Conservation (phyloP, 2,329 filamentous ascomycete species). For the Nemania bipapillata region DNA sequence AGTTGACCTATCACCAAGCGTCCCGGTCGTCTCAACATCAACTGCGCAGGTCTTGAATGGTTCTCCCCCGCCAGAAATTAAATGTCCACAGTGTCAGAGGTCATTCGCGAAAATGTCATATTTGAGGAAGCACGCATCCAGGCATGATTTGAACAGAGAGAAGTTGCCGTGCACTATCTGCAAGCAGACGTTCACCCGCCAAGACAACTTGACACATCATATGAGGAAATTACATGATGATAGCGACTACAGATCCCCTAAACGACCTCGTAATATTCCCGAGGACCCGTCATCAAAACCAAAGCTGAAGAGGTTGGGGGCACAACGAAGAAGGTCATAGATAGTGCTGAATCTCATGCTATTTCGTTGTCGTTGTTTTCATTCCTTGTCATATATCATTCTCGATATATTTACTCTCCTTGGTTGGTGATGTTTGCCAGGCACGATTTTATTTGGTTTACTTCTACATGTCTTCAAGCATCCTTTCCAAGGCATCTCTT, state of each 20-base stretch:
- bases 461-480: background rate
- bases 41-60: background rate
- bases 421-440: too few relatives aligned
- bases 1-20: background rate
- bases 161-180: conserved; percentile 3
- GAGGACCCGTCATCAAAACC: background rate
- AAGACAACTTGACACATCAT: conserved; percentile 26
- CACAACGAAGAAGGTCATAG: background rate
- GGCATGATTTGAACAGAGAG: background rate
- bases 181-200: conserved; percentile 10
- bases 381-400: background rate
- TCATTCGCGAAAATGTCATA: conserved; percentile 6
- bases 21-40: background rate
- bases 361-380: background rate
- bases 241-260: background rate
- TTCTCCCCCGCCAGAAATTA: background rate
- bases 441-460: background rate
- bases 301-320: conserved; percentile 1
- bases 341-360: background rate
- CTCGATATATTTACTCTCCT: too few relatives aligned
- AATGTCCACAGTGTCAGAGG: background rate
- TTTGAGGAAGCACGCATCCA: conserved; percentile 19
- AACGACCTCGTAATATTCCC: conserved; percentile 10
- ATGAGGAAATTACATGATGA: background rate
- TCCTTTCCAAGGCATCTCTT: too few relatives aligned